phyloP scores from a whole-genome alignment of 306 rosid genomes.

The Vigna trinervia region DNA sequence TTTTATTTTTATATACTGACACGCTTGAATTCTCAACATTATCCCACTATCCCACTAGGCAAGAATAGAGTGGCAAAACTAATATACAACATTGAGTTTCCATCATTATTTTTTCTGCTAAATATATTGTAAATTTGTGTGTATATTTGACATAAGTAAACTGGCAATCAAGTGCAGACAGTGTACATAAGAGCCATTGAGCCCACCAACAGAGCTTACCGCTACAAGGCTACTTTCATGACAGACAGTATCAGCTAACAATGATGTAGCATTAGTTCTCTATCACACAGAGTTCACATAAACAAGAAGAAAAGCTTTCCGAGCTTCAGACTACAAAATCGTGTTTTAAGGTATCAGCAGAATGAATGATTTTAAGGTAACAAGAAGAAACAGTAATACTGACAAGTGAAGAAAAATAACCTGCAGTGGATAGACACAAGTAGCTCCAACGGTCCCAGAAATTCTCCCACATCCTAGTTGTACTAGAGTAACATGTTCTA shows the following conservation, averaged over 20 bases:
- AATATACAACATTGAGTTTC: conserved; percentile 35
- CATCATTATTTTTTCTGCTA: conserved; percentile 20
- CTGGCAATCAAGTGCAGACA: neutral
- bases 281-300: conserved; percentile 48
- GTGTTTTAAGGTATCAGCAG: conserved; percentile 25
- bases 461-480: too few species aligned
- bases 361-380: conserved; percentile 40
- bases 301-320: conserved; percentile 41
- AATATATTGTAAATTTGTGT: neutral
- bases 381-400: conserved; percentile 3
- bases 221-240: conserved; percentile 90
- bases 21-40: too few species aligned
- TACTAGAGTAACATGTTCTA: too few species aligned
- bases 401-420: conserved; percentile 37
- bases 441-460: conserved; percentile 29
- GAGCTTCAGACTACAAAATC: conserved; percentile 52
- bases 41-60: conserved; percentile 2
- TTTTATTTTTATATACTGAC: too few species aligned
- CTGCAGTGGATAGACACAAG: conserved; percentile 52
- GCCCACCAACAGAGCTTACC: conserved; percentile 69
- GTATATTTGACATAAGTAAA: conserved; percentile 9
- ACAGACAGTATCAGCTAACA: conserved; percentile 88
- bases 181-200: conserved; percentile 14
- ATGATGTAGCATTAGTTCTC: conserved; percentile 36
- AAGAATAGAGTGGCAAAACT: conserved; percentile 30